phyloP scores from a whole-genome alignment of 768 basidiomycete species.

The Mycena haematopus region DNA sequence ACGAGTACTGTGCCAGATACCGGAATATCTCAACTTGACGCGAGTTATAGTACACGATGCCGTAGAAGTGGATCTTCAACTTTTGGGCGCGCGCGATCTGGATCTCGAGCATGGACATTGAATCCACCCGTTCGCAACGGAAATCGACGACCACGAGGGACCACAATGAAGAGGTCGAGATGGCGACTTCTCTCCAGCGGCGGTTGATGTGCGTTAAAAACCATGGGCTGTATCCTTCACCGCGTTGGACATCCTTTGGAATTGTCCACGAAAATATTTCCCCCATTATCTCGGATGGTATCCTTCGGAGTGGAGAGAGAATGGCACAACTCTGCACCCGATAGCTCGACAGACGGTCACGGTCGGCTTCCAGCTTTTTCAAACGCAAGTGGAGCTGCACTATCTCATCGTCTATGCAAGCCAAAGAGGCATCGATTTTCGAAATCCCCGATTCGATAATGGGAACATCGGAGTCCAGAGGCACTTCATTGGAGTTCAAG shows the following conservation, averaged over 20 bases:
- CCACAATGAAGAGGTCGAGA: slow-evolving; percentile 11
- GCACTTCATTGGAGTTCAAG: slow-evolving; percentile 1
- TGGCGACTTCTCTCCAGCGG: slow-evolving; percentile 6
- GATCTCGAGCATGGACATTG: not conserved
- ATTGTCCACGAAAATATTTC: slow-evolving; percentile 14
- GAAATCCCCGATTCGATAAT: not conserved
- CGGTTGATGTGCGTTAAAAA: not conserved
- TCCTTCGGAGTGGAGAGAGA: slow-evolving; percentile 2
- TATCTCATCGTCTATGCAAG: not conserved
- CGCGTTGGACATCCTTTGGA: not conserved
- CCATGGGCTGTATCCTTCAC: not conserved
- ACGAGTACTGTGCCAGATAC: not conserved
- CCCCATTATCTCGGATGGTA: slow-evolving; percentile 9
- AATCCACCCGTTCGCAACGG: not conserved
- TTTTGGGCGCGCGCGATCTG: not conserved
- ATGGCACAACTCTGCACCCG: not conserved
- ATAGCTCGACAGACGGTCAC: not conserved
- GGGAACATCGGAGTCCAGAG: not conserved
- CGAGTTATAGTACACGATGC: not conserved
- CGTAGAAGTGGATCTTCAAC: slow-evolving; percentile 2
- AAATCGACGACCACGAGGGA: not conserved
- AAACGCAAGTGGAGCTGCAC: not conserved
- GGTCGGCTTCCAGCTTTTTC: not conserved
- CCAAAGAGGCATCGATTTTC: not conserved
- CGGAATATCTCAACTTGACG: not conserved